Evolutionary conservation across 2,329 filamentous ascomycete genomes (phyloP), one percentile per base, ranked within the genome.

Genomic region (Fusarium tricinctum): DNA sequence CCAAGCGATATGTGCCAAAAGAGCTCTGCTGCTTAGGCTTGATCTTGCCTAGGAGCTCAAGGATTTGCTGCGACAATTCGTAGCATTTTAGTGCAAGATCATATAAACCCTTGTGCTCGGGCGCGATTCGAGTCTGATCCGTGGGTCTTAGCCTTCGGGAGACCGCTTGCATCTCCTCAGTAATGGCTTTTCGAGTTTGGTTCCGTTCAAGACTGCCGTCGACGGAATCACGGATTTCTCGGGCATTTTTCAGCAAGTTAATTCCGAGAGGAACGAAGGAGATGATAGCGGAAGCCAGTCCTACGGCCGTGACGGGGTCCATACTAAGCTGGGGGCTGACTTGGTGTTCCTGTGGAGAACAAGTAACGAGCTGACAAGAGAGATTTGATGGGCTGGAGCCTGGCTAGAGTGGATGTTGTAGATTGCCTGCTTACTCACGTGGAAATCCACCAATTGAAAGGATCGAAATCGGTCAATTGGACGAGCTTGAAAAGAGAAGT

Each of bases 251-350:
- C 4, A 62, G 3, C 3, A 53, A 4, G 8, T 59, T 46, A 6
- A 30, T 3, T 0, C 33, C 40, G 6, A 52, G 5, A 2, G 33
- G 54, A 0, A 59, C 14, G 8, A 59, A 59, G 0, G 40, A 26
- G 10, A 59, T 28, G 4, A 61, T 47, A 4, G 54, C n/a, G 2
- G 54, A 52, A 0, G 46, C 45, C 0, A 52, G n/a, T 0, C 54
- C 54, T 14, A 61, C 15, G 0, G 46, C 46, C 1, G 58, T 59
- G 20, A 62, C 45, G 1, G 58, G 58, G 26, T 52, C 53, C 46
- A 38, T 51, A 2, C 2, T 4, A 6, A n/a, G 33, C 7, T 8
- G 8, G 33, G 8, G 15, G 33, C 4, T n/a, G 14, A 17, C 15
- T n/a, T 35, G 28, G 33, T 23, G 23, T 5, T 23, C 23, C 4